Base-by-base conservation (phyloP, 495 filamentous ascomycete species). In the Neurospora tetrasperma region DNA sequence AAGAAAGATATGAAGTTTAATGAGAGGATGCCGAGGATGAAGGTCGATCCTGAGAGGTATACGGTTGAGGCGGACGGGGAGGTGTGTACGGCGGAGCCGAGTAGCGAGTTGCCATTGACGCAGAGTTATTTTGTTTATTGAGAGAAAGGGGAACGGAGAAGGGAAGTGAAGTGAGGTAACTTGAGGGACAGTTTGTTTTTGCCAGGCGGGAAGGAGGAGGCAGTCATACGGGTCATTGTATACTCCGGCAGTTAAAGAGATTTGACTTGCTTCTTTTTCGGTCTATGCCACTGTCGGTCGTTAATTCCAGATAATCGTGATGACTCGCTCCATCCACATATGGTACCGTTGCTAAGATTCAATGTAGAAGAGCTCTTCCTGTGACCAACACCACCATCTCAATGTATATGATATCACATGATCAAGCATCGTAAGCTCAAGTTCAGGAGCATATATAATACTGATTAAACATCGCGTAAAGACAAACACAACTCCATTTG, bases 1-100 rank as follows among this genome's bases (percentile, higher is more conserved):
- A 99, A 99, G 87, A 87, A 84, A 78, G 93, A 98, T 79, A 98
- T 99, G 95, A 96, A 94, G 81, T 93, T 88, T 81, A 99, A 99
- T 81, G 90, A 94, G 77, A 80, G 82, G 23, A 94, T 90, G 90
- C 96, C 96, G 20, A 90, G 86, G 83, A 98, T 98, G 94, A 90
- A 86, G 79, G 96, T 99, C 48, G 94, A 99, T 77, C 93, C 96
- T 11, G 96, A 98, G 84, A 89, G 87, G 76, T 99, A 97, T 82
- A 87, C 85, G 42, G 96, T 99, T 48, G 90, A 96, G 84, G 96
- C 96, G 9, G 94, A 99, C 81, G 94, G 93, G 0, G 80, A 85
- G 80, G 81, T 90, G 27, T 96, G 92, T 78, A 87, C 84, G 27
- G 93, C 94, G 1, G 93, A 91, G 81, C 93, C 96, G 23, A 88